Evolutionary conservation across 176 grass and related monocot species (phyloP).

Genomic region (Echinochloa phyllopogon): DNA sequence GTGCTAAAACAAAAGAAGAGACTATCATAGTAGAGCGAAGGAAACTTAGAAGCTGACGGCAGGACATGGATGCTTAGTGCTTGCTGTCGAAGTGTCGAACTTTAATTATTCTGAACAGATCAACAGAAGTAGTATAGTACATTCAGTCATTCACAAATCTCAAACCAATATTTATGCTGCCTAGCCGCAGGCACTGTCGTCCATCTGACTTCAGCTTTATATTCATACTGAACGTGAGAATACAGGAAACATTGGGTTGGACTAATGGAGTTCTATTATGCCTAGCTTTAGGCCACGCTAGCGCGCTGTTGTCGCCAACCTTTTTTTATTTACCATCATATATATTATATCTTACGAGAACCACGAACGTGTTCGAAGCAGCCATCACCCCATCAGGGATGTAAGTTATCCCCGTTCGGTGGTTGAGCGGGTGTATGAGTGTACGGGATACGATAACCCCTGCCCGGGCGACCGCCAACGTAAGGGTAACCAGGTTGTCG

Average conservation of each 20-base stretch:
- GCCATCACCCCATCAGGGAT: background rate
- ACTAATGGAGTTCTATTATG: background rate
- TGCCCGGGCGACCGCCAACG: background rate
- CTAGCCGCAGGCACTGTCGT: background rate
- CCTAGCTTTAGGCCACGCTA: background rate
- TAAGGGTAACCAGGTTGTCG: background rate
- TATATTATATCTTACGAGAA: background rate
- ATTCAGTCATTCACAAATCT: background rate
- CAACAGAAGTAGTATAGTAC: background rate
- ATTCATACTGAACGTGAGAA: background rate
- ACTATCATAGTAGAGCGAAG: too few relatives aligned
- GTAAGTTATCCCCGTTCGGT: background rate
- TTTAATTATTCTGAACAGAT: too few relatives aligned
- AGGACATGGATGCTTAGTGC: background rate
- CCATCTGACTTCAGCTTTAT: background rate
- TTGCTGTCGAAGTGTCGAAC: background rate
- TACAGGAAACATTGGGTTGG: too few relatives aligned
- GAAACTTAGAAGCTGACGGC: background rate
- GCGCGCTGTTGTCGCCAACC: background rate
- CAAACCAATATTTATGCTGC: background rate
- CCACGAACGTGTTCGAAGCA: background rate
- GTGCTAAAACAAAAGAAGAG: too few relatives aligned
- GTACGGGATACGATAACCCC: background rate
- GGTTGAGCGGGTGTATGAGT: background rate
- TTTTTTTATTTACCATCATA: background rate